phyloP scores from a whole-genome alignment of 2,329 filamentous ascomycete genomes.

The Chaetomium sp. region DNA sequence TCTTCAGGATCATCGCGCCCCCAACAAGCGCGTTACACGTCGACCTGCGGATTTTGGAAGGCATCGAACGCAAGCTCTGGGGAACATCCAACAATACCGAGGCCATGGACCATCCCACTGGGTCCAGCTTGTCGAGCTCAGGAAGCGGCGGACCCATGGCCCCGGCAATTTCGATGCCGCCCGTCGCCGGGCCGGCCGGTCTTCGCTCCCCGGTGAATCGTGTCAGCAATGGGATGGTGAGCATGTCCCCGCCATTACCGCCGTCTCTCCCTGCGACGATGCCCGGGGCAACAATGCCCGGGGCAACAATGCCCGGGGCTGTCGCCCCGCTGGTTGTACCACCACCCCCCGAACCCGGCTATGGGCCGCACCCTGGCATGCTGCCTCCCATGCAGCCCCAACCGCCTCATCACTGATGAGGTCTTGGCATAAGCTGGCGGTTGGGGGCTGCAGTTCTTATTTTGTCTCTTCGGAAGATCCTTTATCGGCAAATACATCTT shows the following conservation, averaged over 20 bases:
- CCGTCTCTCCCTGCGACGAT: slow-evolving; percentile 2
- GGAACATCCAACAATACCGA: slow-evolving; percentile 24
- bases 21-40: slow-evolving; percentile 73
- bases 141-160: slow-evolving; percentile 24
- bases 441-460: background rate
- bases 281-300: background rate
- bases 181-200: background rate
- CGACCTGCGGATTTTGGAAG: slow-evolving; percentile 73
- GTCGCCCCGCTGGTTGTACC: background rate
- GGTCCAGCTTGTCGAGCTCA: slow-evolving; percentile 33
- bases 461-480: background rate
- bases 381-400: slow-evolving; percentile 24
- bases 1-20: slow-evolving; percentile 69
- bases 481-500: background rate
- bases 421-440: background rate
- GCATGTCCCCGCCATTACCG: slow-evolving; percentile 14
- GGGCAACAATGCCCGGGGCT: too few species aligned
- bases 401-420: slow-evolving; percentile 11
- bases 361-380: slow-evolving; percentile 11
- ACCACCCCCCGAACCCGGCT: background rate
- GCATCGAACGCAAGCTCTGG: slow-evolving; percentile 51
- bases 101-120: slow-evolving; percentile 21
- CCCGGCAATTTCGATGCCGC: slow-evolving; percentile 20
- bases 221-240: slow-evolving; percentile 17
- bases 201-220: slow-evolving; percentile 23